Conservation (phyloP, 495 filamentous ascomycete genomes). For the Penicillium manginii region DNA sequence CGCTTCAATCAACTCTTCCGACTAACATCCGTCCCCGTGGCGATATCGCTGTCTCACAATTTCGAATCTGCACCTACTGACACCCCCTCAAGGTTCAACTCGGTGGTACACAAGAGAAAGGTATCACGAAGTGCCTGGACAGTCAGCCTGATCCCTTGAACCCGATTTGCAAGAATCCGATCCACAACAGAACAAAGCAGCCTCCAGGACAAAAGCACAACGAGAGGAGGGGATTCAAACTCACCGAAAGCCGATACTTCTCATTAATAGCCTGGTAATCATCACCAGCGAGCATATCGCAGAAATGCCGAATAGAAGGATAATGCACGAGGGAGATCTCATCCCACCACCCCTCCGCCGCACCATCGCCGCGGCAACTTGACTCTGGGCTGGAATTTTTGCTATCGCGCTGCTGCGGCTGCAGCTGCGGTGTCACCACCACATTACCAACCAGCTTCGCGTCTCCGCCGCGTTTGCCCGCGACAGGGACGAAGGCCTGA, state of each 20-base stretch:
- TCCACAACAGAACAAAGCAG: background rate
- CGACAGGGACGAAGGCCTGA: constrained; percentile 58
- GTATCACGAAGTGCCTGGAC: constrained; percentile 60
- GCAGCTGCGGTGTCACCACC: constrained; percentile 45
- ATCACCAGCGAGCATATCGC: constrained; percentile 62
- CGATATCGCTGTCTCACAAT: constrained; percentile 18
- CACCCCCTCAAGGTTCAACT: constrained; percentile 49
- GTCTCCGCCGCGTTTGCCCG: constrained; percentile 55
- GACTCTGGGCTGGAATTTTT: constrained; percentile 24
- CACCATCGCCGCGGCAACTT: background rate
- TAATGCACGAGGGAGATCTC: constrained; percentile 69
- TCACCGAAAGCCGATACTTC: constrained; percentile 53
- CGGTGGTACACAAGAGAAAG: constrained; percentile 63
- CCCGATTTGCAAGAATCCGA: constrained; percentile 3
- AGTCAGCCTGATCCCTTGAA: background rate
- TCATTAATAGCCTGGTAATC: constrained; percentile 69
- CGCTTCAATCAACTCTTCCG: too few species aligned
- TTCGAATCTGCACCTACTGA: constrained; percentile 19
- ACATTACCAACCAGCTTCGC: constrained; percentile 69
- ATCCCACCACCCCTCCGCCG: constrained; percentile 48
- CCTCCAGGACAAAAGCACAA: background rate
- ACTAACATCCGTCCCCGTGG: background rate
- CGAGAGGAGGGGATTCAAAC: constrained; percentile 10
- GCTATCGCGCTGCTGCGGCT: constrained; percentile 16
- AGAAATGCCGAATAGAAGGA: constrained; percentile 64